Base-by-base conservation (phyloP, 1,284 basidiomycete species). In the Vanrija pseudolonga region DNA sequence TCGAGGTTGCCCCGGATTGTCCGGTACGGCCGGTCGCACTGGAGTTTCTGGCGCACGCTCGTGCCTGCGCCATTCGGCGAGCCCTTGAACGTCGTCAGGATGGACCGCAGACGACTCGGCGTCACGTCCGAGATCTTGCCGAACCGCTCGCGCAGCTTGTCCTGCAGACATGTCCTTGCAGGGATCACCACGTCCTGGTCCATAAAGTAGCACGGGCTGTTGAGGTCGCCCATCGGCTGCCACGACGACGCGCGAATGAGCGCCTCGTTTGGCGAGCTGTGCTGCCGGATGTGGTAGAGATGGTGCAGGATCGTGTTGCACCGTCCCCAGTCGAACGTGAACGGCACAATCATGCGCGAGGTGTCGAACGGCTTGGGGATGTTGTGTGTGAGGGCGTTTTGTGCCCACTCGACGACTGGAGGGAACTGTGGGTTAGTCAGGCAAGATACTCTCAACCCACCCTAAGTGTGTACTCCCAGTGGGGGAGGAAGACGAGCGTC, bases 251-350 rank as follows among this genome's bases (percentile, higher is more conserved):
- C 45, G 9, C 40, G 43, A 12, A 32, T 32, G 12, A 32, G 32
- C 32, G 50, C 46, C 48, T 50, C 41, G 36, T 45, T 19, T 9
- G 22, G 48, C 24, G 19, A 36, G 20, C 48, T 55, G 40, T 45
- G 49, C 40, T 54, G 46, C 14, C 61, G 55, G 45, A 57, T 56
- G 43, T 42, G 45, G 28, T 50, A 64, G 19, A 67, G 42, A 40
- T 59, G 46, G 19, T 47, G 60, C 15, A 56, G 28, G 19, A 62
- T 53, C 2, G 46, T 53, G 28, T 55, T 54, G 46, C 66, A 66
- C 9, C 51, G 47, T 3, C 73, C 73, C 62, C 66, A 76, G 55
- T 76, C 73, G 52, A 71, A 67, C 6, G 71, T 71, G 55, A 74
- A 74, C 7, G 72, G 72, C 17, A 73, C 55, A 40, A 73, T 65